Base-by-base conservation (phyloP, 2,329 filamentous ascomycete species). In the Fusarium foetens region DNA sequence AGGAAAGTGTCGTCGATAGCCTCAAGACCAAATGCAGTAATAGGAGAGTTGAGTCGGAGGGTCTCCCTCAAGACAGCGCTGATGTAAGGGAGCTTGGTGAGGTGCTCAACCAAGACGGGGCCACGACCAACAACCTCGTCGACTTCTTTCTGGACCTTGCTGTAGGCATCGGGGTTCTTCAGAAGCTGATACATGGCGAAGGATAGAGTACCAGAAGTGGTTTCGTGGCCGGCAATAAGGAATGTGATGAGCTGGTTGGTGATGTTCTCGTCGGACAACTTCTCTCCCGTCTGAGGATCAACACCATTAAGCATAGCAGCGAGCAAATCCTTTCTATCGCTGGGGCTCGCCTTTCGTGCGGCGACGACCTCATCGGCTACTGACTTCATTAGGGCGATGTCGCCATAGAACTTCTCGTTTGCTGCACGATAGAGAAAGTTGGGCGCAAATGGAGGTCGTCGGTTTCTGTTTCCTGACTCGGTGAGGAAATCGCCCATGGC, bases 201-300 rank as follows among this genome's bases (percentile, higher is more conserved):
- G 0, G 90, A 88, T 17, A 94, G 79, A 21, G 91, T 81, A 6
- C 91, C 91, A 4, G 90, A 89, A 0, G 92, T 92, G 0, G 93
- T 94, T 74, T 94, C 92, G 69, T 93, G 91, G 4, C 90, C 90
- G 39, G 90, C 90, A 74, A 92, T 90, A 14, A 94, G 80, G 72
- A 94, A 93, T 0, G 91, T 94, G 65, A 92, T 90, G 81, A 94
- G 88, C 71, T 94, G 93, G 77, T 91, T 86, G 21, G 89, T 86
- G 69, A 94, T 92, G 53, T 85, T 88, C 8, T 87, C 83, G 66
- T 93, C 90, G 3, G 83, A 86, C 71, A 94, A 81, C n/a, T 85
- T 86, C 73, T 90, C 83, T 17, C 91, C 91, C 8, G 91, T 93
- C 80, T 89, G 87, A 2, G 89, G 86, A 76, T 94, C 92, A 16